Base-by-base conservation (phyloP, 2,329 filamentous ascomycete genomes). In the Cladophialophora carrionii region DNA sequence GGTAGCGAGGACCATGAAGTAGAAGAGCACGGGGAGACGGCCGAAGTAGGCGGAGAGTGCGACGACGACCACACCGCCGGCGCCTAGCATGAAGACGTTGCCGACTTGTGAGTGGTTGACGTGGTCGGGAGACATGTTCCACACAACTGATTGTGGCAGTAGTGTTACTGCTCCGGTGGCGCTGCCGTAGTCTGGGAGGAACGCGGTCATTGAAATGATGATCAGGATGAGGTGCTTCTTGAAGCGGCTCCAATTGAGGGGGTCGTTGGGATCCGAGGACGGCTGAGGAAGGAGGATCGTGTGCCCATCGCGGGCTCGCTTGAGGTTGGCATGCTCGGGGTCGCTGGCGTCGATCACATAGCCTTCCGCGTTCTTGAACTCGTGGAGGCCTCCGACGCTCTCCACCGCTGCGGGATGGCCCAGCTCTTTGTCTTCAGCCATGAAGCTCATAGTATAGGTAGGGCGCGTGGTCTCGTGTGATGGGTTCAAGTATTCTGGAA, bases 71-170 rank as follows among this genome's bases (percentile, higher is more conserved):
- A 79, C 65, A 12, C 78, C 78, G 69, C 74, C 78, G 0, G 76
- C 76, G 3, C 79, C 79, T 6, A 80, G 68, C 76, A 79, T 78
- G 71, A 81, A 80, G 5, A 79, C 73, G 69, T 80, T 80, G 31
- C 77, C 78, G 5, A 76, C 77, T 57, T 77, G 74, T 0, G 74
- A 76, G 58, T 78, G 75, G 61, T 80, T 77, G 58, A 81, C 77
- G 41, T 72, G 66, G 60, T 78, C 76, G 9, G 73, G 68, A 6
- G 74, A 74, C 71, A 79, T 76, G 26, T 73, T 64, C 78, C 78
- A 80, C 43, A 75, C 52, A 62, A 69, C 66, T 12, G 77, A 74
- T 66, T 81, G 79, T 1, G 77, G 75, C 2, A 78, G 70, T 17
- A 80, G 62, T 1, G 78, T 78, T 1, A 80, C 75, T 2, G 76